Evolutionary conservation across 441 rosid genomes (phyloP), one percentile per base, ranked within the genome.

Genomic region (Pelargonium australe): DNA sequence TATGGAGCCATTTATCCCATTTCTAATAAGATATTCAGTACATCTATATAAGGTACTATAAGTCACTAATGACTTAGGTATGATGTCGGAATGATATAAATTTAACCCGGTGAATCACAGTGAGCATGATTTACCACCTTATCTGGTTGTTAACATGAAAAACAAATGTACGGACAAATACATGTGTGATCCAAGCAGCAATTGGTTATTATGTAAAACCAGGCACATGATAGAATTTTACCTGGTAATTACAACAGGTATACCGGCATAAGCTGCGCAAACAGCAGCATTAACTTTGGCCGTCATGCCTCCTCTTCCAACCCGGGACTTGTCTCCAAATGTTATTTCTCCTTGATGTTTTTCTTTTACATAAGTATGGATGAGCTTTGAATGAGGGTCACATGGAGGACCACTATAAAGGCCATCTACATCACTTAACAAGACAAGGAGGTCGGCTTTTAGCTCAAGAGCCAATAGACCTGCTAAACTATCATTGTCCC

Each of bases 221-320:
- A 10, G 14, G 0, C 62, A 8, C 58, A 31, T 63, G 20, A 16
- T 68, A 34, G 65, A 65, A 49, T 7, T 31, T 13, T 67, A 78
- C 81, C 81, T 78, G 44, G 81, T 78, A 25, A 75, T 78, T 47
- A 78, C 74, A 31, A 78, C 78, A 69, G 81, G 81, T 13, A 75
- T 72, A 69, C 81, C 78, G 19, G 76, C 79, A 63, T 66, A 63
- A 14, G 79, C 76, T 19, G 81, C 77, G 41, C 70, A 66, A n/a
- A 75, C 71, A 55, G 81, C 79, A 44, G 79, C 79, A 51, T 75
- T 75, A 51, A 78, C 81, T 71, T 75, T 78, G 16, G 81, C 79
- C 3, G 81, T 78, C 81, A 78, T 75, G 41, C 81, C 81, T 10
- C 79, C 81, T 75, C 81, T 72, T 63, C 81, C 81, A 16, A 78